These are phyloP conservation scores for Xylaria sp. DNA, from an alignment of 2,329 filamentous ascomycete species.

Conservation along the genomic window DNA sequence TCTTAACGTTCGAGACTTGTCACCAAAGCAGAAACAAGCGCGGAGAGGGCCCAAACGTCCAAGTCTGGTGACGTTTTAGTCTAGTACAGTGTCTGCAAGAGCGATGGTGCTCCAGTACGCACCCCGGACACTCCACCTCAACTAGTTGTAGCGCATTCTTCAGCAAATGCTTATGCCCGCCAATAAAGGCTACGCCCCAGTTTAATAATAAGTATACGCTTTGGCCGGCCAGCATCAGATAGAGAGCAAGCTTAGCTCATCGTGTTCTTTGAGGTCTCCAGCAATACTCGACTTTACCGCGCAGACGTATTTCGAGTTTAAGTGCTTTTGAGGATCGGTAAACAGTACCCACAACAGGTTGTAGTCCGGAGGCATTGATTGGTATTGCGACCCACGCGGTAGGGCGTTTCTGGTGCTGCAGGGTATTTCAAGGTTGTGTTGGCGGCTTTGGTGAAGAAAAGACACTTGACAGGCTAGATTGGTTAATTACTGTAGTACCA, in stretches of 20 bases:
- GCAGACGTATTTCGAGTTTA: background rate
- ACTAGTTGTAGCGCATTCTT: conserved; percentile 19
- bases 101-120: conserved; percentile 23
- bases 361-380: conserved; percentile 27
- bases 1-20: conserved; percentile 24
- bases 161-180: conserved; percentile 11
- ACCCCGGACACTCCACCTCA: conserved; percentile 35
- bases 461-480: conserved; percentile 43
- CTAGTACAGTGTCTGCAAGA: conserved; percentile 31
- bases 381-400: conserved; percentile 44
- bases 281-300: conserved; percentile 1
- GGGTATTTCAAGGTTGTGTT: conserved; percentile 34
- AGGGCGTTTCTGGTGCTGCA: conserved; percentile 44
- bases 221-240: conserved; percentile 18
- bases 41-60: conserved; percentile 25
- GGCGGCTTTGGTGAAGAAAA: conserved; percentile 36
- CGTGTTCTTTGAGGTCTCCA: background rate
- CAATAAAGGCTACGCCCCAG: conserved; percentile 12
- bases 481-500: conserved; percentile 40
- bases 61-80: conserved; percentile 38
- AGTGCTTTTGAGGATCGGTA: conserved; percentile 12
- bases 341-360: conserved; percentile 25
- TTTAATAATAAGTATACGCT: conserved; percentile 8
- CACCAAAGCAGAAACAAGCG: conserved; percentile 32
- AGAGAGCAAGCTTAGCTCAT: conserved; percentile 6